Conservation (phyloP, 1,284 basidiomycete species). For the Moesziomyces sp. region DNA sequence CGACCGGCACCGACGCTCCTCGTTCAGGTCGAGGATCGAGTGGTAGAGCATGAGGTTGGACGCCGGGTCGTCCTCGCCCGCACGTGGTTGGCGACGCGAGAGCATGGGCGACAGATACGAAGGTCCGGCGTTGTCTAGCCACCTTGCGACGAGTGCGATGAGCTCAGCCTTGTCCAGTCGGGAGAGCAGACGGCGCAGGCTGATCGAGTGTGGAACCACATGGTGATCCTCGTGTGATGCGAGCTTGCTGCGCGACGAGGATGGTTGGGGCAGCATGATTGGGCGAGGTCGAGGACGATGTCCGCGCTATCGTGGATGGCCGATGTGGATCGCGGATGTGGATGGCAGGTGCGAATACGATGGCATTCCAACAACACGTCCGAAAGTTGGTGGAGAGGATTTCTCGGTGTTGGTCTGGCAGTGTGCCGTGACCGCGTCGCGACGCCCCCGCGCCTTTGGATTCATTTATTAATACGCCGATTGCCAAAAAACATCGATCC, state of each 20-base stretch:
- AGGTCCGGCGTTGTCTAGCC: conserved; percentile 34
- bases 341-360: background rate
- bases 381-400: background rate
- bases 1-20: conserved; percentile 43
- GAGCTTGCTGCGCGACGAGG: conserved; percentile 38
- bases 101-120: conserved; percentile 44
- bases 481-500: background rate
- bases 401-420: background rate
- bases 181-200: conserved; percentile 32
- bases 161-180: conserved; percentile 46
- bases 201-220: conserved; percentile 36
- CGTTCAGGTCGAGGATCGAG: conserved; percentile 45
- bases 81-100: conserved; percentile 33
- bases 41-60: conserved; percentile 43
- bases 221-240: conserved; percentile 35
- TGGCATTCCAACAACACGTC: background rate
- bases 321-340: background rate
- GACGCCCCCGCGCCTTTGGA: too few relatives aligned
- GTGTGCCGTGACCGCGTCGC: background rate
- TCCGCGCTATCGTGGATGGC: background rate
- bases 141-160: conserved; percentile 28
- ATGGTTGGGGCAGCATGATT: conserved; percentile 37
- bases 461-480: too few relatives aligned
- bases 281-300: background rate
- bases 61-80: conserved; percentile 24